Percentiles rank a stretch among this genome's conserved stretches.
Conservation (phyloP, 345 rosid species). For the Physaria fendleri region DNA sequence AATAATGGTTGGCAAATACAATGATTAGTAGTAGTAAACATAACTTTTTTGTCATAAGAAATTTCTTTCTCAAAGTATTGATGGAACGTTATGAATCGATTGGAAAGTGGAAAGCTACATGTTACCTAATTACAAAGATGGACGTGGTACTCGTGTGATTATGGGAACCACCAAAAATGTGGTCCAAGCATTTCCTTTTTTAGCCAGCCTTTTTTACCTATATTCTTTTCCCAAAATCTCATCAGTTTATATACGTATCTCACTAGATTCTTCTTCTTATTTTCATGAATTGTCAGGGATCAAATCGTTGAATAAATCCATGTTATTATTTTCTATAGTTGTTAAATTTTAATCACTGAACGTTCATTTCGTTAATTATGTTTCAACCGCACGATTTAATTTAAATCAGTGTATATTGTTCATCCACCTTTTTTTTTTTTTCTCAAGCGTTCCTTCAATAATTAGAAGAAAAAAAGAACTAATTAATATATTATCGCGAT, state of each 20-base stretch:
- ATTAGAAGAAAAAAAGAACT: no score
- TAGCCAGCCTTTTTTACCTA: constrained; percentile 21
- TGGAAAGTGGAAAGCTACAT: constrained; percentile 29
- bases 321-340: background rate
- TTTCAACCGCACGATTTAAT: background rate
- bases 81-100: background rate
- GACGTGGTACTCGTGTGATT: constrained; percentile 28
- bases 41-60: background rate
- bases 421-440: no score
- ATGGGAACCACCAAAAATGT: constrained; percentile 32
- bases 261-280: background rate
- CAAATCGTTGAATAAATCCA: no score
- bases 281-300: background rate
- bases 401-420: background rate
- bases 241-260: background rate
- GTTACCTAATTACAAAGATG: constrained; percentile 24
- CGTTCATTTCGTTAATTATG: no score
- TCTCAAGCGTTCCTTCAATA: no score
- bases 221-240: constrained; percentile 4
- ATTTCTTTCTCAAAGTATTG: constrained; percentile 19
- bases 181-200: constrained; percentile 27
- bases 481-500: no score
- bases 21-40: constrained; percentile 4
- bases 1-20: background rate
- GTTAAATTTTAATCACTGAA: background rate